Conservation (phyloP, 2,329 filamentous ascomycete genomes). For the Microdochium bolleyi region DNA sequence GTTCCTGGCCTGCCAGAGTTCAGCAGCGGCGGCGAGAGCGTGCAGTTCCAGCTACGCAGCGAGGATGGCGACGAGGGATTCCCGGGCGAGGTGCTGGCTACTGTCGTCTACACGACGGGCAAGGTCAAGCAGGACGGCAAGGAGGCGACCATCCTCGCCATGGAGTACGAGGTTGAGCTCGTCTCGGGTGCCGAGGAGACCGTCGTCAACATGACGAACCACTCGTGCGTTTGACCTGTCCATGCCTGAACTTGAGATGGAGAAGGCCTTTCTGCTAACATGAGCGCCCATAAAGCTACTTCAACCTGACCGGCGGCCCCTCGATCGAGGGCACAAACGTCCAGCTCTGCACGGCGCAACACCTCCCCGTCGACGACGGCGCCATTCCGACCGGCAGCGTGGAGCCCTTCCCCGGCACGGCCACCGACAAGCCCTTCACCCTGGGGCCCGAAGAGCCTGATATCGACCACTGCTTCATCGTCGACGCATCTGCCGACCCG, state of each 20-base stretch:
- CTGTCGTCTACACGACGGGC: conserved; percentile 70
- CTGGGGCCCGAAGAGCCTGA: conserved; percentile 64
- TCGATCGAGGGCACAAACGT: conserved; percentile 52
- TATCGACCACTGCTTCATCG: conserved; percentile 86
- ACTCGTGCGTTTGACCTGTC: conserved; percentile 56
- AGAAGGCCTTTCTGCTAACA: not conserved
- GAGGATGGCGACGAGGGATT: conserved; percentile 83
- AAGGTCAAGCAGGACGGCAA: conserved; percentile 55
- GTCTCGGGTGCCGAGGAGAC: conserved; percentile 80
- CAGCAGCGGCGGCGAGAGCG: conserved; percentile 52
- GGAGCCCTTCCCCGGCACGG: conserved; percentile 54
- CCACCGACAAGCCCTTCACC: conserved; percentile 59
- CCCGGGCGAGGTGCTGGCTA: conserved; percentile 74
- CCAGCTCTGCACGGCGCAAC: conserved; percentile 55
- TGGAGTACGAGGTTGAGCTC: conserved; percentile 86
- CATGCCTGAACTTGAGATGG: not conserved
- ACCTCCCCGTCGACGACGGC: conserved; percentile 66
- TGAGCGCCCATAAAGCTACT: conserved; percentile 39
- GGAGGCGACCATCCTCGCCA: conserved; percentile 64
- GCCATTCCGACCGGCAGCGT: conserved; percentile 69
- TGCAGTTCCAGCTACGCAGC: conserved; percentile 60
- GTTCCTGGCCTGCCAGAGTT: conserved; percentile 42
- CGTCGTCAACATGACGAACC: conserved; percentile 87
- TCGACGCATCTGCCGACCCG: conserved; percentile 50
- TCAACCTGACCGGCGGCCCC: conserved; percentile 49